Conservation (phyloP, 495 filamentous ascomycete species). For the Talaromyces ruber region DNA sequence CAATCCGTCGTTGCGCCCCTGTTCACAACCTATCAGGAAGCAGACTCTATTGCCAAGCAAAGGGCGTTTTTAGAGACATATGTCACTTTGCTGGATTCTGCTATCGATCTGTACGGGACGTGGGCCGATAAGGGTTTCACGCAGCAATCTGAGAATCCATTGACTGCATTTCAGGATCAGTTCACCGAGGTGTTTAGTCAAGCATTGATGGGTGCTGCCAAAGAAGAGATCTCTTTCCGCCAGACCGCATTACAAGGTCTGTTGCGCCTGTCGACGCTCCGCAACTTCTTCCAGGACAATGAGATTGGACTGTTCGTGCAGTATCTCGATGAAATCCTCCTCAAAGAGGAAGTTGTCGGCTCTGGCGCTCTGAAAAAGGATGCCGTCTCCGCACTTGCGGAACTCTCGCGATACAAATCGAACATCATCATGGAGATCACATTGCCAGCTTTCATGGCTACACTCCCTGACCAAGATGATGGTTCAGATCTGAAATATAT, state of each 20-base stretch:
- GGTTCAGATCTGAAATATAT: slow-evolving; percentile 36
- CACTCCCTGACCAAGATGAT: slow-evolving; percentile 51
- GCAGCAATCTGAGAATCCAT: slow-evolving; percentile 35
- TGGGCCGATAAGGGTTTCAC: slow-evolving; percentile 38
- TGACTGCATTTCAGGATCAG: slow-evolving; percentile 51
- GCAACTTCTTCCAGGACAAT: slow-evolving; percentile 51
- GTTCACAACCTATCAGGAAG: slow-evolving; percentile 54
- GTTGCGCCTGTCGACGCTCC: slow-evolving; percentile 44
- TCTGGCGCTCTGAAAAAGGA: slow-evolving; percentile 51
- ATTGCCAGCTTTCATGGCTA: slow-evolving; percentile 65
- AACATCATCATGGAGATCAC: slow-evolving; percentile 62
- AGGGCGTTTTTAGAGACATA: slow-evolving; percentile 59
- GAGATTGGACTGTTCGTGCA: slow-evolving; percentile 57
- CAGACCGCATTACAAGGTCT: slow-evolving; percentile 52
- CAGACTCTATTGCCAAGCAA: slow-evolving; percentile 58
- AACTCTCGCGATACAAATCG: slow-evolving; percentile 58
- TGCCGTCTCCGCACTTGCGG: slow-evolving; percentile 54
- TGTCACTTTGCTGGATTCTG: slow-evolving; percentile 48
- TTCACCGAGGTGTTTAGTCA: slow-evolving; percentile 52
- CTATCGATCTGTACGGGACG: slow-evolving; percentile 47
- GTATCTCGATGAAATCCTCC: slow-evolving; percentile 55
- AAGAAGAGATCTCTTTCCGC: slow-evolving; percentile 60
- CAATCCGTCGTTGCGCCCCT: slow-evolving; percentile 50
- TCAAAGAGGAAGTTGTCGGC: slow-evolving; percentile 49
- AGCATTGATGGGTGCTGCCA: slow-evolving; percentile 51